Conservation (phyloP, 768 basidiomycete species). For the Nidularia sp. region DNA sequence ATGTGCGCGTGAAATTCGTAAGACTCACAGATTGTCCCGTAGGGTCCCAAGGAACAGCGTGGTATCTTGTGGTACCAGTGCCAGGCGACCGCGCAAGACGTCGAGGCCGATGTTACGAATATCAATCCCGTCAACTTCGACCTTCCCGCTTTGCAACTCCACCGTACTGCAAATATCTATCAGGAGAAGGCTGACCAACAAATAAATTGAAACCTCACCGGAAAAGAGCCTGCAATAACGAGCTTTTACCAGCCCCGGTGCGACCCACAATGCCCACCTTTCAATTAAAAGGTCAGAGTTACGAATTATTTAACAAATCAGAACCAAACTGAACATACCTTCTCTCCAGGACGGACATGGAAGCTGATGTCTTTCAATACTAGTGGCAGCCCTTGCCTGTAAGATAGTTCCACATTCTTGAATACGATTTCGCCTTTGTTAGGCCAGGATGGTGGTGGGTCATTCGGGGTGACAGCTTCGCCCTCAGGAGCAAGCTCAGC, state of each 20-base stretch:
- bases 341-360: conserved; percentile 55
- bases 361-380: conserved; percentile 63
- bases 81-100: conserved; percentile 45
- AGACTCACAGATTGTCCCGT: conserved; percentile 37
- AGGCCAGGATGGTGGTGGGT: conserved; percentile 49
- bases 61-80: conserved; percentile 68
- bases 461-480: conserved; percentile 30
- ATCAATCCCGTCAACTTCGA: conserved; percentile 55
- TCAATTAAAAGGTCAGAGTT: neutral
- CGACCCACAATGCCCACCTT: conserved; percentile 11
- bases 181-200: neutral
- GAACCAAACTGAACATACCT: conserved; percentile 30
- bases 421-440: conserved; percentile 50
- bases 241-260: conserved; percentile 42
- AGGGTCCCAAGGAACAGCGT: conserved; percentile 50
- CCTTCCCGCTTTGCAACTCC: conserved; percentile 51
- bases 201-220: conserved; percentile 25
- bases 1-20: conserved; percentile 9
- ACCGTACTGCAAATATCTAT: conserved; percentile 40
- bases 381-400: conserved; percentile 60
- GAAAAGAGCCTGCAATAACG: conserved; percentile 53
- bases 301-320: too few species aligned
- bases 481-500: conserved; percentile 59
- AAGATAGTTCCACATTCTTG: conserved; percentile 49
- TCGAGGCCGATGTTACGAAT: conserved; percentile 52